phyloP scores from a whole-genome alignment of 805 yeast species.

The Pichia scutulata region DNA sequence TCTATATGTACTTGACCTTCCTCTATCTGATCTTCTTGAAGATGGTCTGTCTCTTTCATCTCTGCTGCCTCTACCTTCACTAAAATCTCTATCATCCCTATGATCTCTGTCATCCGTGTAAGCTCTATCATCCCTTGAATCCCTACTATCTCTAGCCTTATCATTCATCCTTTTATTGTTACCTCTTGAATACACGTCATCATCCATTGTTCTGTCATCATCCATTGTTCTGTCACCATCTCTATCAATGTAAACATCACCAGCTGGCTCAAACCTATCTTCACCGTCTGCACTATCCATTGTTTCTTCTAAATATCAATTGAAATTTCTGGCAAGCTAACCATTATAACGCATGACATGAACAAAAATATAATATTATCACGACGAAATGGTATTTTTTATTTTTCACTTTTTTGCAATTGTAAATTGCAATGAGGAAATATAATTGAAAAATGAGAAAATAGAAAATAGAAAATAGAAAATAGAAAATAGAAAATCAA shows the following conservation, averaged over 20 bases:
- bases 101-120: not conserved
- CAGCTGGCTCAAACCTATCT: not conserved
- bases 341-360: not conserved
- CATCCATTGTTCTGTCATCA: not conserved
- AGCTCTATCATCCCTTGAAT: not conserved
- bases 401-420: too few species aligned
- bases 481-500: too few species aligned
- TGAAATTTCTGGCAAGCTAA: not conserved
- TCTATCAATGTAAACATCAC: not conserved
- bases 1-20: not conserved
- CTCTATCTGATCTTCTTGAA: not conserved
- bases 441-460: not conserved
- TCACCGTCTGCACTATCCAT: not conserved
- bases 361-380: not conserved
- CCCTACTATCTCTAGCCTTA: not conserved
- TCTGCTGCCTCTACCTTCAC: not conserved
- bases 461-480: too few species aligned
- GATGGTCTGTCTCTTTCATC: not conserved
- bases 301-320: not conserved
- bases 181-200: too few species aligned
- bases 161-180: not conserved
- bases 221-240: not conserved
- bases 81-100: not conserved
- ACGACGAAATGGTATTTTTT: not conserved
- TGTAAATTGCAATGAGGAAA: too few species aligned